Evolutionary conservation across 164 flowering plant genomes (phyloP).

Genomic region (Piper betle): DNA sequence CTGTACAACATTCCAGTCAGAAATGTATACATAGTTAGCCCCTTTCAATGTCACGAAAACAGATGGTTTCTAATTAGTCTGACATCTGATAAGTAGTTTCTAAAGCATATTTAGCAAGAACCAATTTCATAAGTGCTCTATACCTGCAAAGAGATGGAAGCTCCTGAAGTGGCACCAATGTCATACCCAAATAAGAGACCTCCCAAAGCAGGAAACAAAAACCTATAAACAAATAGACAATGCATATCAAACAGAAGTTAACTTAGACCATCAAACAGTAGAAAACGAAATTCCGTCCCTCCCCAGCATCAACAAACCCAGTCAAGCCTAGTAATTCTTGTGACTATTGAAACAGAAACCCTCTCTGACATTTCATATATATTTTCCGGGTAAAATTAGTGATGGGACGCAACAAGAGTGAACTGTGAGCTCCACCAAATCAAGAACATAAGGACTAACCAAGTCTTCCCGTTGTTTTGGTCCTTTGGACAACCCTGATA

Average conservation of each 20-base stretch:
- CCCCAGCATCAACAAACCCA: not conserved
- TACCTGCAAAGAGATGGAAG: conserved; percentile 87
- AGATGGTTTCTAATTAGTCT: not conserved
- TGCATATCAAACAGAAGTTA: not conserved
- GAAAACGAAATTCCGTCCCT: not conserved
- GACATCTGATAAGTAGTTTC: not conserved
- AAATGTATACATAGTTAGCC: not conserved
- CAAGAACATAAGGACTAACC: too few species aligned
- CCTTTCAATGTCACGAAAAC: not conserved
- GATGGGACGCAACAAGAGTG: not conserved
- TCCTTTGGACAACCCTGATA: too few species aligned
- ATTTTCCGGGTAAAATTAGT: not conserved
- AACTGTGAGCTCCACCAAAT: too few species aligned
- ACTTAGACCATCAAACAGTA: not conserved
- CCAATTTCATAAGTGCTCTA: not conserved
- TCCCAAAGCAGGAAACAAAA: conserved; percentile 93
- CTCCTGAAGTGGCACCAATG: conserved; percentile 99
- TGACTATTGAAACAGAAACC: not conserved
- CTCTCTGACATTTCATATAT: not conserved
- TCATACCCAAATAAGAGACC: conserved; percentile 93
- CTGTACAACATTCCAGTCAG: conserved; percentile 18
- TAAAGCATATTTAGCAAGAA: not conserved
- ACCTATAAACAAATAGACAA: conserved; percentile 25
- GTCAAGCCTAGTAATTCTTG: not conserved
- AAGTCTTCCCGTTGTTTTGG: too few species aligned